Evolutionary conservation across 768 basidiomycete genomes (phyloP).

Genomic region (Leccinum disarticulatum): DNA sequence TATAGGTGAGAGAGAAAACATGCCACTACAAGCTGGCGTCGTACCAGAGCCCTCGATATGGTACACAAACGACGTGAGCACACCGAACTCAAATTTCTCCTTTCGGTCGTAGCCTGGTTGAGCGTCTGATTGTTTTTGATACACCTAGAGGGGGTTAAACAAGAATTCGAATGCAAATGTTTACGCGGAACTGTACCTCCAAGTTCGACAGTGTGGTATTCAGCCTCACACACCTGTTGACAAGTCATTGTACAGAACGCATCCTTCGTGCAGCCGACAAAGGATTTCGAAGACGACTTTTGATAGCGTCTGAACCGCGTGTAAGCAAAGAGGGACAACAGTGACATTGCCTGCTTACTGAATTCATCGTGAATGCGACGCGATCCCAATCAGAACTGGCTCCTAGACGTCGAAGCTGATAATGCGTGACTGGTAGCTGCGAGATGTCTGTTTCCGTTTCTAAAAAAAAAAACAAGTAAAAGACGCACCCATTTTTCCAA

Average conservation of each 20-base stretch:
- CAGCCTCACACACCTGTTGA: conserved; percentile 59
- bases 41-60: too few relatives aligned
- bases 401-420: conserved; percentile 53
- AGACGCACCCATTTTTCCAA: conserved; percentile 91
- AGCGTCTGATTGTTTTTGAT: too few relatives aligned
- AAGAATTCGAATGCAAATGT: too few relatives aligned
- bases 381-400: conserved; percentile 95
- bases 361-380: conserved; percentile 93
- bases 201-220: too few relatives aligned
- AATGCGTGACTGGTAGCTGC: conserved; percentile 70
- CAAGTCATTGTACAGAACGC: conserved; percentile 88
- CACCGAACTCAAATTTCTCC: conserved; percentile 80
- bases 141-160: too few relatives aligned
- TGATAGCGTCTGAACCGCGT: conserved; percentile 39
- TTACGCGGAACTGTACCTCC: too few relatives aligned
- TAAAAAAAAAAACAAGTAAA: neutral
- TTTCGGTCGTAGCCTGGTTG: conserved; percentile 71
- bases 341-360: conserved; percentile 44
- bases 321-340: neutral
- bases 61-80: too few relatives aligned
- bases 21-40: too few relatives aligned
- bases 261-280: conserved; percentile 87
- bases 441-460: neutral
- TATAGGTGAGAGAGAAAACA: too few relatives aligned
- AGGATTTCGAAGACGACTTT: conserved; percentile 42